These are phyloP conservation scores for Capsicum rhomboideum DNA, from an alignment of 257 asterid genomes.

Conservation along the genomic window DNA sequence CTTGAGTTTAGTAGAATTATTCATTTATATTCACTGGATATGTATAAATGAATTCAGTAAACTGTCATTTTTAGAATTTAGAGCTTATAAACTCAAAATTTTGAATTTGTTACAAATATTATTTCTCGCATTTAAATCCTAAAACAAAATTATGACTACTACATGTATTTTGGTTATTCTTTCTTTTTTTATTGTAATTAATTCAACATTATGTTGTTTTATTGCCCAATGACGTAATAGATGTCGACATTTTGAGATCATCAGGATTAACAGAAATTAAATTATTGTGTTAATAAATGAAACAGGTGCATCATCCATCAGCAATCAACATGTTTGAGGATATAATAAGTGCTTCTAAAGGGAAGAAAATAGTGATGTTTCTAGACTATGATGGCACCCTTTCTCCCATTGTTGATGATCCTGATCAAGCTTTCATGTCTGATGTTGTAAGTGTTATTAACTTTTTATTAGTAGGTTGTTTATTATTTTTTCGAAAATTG, in stretches of 20 bases:
- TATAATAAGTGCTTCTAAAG: constrained; percentile 65
- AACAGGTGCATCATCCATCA: constrained; percentile 69
- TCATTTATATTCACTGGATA: too few species aligned
- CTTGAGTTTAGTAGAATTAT: too few species aligned
- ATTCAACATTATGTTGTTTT: neutral
- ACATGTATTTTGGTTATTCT: neutral
- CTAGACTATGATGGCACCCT: constrained; percentile 91
- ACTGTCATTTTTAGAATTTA: neutral
- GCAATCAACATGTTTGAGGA: constrained; percentile 78
- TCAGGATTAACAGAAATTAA: neutral
- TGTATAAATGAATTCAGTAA: neutral
- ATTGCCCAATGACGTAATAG: neutral
- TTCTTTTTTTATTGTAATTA: too few species aligned
- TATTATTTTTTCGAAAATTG: neutral
- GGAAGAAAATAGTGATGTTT: constrained; percentile 85
- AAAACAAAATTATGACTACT: neutral
- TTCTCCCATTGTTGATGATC: constrained; percentile 91
- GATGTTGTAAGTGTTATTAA: constrained; percentile 32
- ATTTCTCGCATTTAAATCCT: neutral
- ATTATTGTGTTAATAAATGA: neutral
- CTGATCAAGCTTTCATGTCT: constrained; percentile 92
- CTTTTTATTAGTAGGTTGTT: neutral
- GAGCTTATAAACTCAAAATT: neutral
- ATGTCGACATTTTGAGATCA: neutral
- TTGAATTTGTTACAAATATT: neutral